A percentile compares a stretch with the other conserved stretches of the same genome.
Conservation (phyloP, 108 stramenopile genomes). For the Fistulifera pelliculosa region DNA sequence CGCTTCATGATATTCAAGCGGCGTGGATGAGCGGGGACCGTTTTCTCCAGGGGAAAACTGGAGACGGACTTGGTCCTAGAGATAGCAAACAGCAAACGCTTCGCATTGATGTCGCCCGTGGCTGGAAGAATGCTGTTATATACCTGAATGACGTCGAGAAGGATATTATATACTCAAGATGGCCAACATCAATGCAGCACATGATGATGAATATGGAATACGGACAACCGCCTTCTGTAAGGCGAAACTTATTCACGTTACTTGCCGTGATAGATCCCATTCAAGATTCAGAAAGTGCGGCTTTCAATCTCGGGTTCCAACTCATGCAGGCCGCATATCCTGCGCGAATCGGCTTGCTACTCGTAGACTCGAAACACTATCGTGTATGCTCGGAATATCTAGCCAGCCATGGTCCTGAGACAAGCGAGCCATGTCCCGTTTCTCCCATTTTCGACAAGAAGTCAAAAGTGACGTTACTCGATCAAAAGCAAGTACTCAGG, state of each 20-base stretch:
- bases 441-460: conserved; percentile 4
- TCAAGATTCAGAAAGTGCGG: conserved; percentile 1
- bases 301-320: conserved; percentile 29
- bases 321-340: conserved; percentile 55
- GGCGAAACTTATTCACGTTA: conserved; percentile 75
- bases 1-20: conserved; percentile 34
- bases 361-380: conserved; percentile 49
- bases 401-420: conserved; percentile 7
- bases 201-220: conserved; percentile 64
- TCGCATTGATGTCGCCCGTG: conserved; percentile 75
- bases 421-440: conserved; percentile 23
- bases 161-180: conserved; percentile 45
- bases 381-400: conserved; percentile 22
- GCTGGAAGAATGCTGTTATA: conserved; percentile 50
- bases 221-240: conserved; percentile 60
- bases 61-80: conserved; percentile 11
- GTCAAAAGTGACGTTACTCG: conserved; percentile 9
- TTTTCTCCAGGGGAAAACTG: conserved; percentile 15
- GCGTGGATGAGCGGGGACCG: conserved; percentile 51
- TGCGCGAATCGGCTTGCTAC: conserved; percentile 45
- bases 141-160: conserved; percentile 82
- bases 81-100: conserved; percentile 1
- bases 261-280: conserved; percentile 60
- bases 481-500: conserved; percentile 19
- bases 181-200: conserved; percentile 50